These are phyloP conservation scores for Suillus lakei DNA, from an alignment of 768 basidiomycete species.

Conservation along the genomic window DNA sequence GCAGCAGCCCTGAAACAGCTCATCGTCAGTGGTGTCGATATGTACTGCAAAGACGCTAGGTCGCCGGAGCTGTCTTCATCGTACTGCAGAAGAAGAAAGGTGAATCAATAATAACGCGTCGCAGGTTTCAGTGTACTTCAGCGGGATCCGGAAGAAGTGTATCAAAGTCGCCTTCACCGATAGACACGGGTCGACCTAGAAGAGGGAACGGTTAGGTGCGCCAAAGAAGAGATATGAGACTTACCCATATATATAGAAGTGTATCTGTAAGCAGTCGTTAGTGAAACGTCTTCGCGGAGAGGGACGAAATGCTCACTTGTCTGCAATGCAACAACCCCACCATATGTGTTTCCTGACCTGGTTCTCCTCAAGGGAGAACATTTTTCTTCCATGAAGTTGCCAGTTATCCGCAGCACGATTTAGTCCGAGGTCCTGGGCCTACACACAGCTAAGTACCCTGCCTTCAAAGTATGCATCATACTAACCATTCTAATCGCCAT, in stretches of 20 bases:
- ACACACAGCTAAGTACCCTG: slow-evolving; percentile 13
- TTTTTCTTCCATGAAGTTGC: slow-evolving; percentile 61
- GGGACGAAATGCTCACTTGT: slow-evolving; percentile 54
- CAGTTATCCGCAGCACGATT: slow-evolving; percentile 80
- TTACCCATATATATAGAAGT: slow-evolving; percentile 77
- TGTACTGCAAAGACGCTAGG: slow-evolving; percentile 45
- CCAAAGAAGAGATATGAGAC: slow-evolving; percentile 8
- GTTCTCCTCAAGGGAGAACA: slow-evolving; percentile 70
- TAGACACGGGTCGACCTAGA: slow-evolving; percentile 67
- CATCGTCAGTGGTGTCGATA: slow-evolving; percentile 47
- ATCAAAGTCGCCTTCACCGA: slow-evolving; percentile 73
- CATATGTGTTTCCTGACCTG: slow-evolving; percentile 78
- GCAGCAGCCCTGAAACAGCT: slow-evolving; percentile 60
- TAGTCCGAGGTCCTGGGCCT: slow-evolving; percentile 83
- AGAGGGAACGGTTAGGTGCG: slow-evolving; percentile 16
- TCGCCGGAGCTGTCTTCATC: slow-evolving; percentile 54
- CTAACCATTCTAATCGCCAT: slow-evolving; percentile 79
- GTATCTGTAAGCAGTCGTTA: slow-evolving; percentile 47
- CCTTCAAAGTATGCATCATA: slow-evolving; percentile 1
- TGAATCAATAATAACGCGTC: slow-evolving; percentile 14
- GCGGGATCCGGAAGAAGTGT: slow-evolving; percentile 62
- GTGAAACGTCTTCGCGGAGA: slow-evolving; percentile 6
- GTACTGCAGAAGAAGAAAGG: slow-evolving; percentile 42
- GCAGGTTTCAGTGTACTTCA: slow-evolving; percentile 43
- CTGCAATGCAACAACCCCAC: slow-evolving; percentile 76